Evolutionary conservation across 2,329 filamentous ascomycete species (phyloP), one percentile per base, ranked within the genome.

Genomic region (Clarireedia paspali): DNA sequence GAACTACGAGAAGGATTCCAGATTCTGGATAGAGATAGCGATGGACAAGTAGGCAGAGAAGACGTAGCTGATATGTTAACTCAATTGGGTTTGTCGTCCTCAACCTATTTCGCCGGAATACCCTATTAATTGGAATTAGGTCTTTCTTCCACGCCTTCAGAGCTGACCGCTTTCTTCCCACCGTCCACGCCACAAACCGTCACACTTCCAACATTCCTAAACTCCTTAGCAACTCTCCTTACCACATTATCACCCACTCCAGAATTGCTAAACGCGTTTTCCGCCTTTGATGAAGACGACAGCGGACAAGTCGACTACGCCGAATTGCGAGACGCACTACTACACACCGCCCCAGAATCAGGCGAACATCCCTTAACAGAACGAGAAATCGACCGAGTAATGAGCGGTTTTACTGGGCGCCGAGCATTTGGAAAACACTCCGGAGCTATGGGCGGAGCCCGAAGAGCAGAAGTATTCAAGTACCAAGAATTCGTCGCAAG

Each of bases 221-320:
- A 90, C 67, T 86, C 85, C 1, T 76, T 99, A 2, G 88, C 91
- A 0, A 81, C 82, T 9, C 80, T 88, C 2, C 76, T 97, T 3
- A 82, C 83, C 1, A 80, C 84, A 0, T 76, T 97, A 17, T 95
- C 89, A 0, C 85, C 88, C 0, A 82, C 84, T 23, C 80, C 83
- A 15, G 94, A 99, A 68, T 79, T 99, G 9, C 75, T 90, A 20
- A 92, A 91, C 1, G 94, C 94, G 0, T 92, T 99, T 63, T 90
- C 90, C 2, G 94, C 94, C 0, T 97, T 97, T 68, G 94, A 99
- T 67, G 89, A 95, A 60, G 91, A 95, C 60, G 94, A 99, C 69
- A 94, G 88, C 65, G 94, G 94, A 3, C 91, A 96, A 71, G 84
- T 97, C 40, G 91, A 97, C 68, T 74, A 95, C 20, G 80, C 75